Conservation (phyloP, 1,139 yeast species). For the Nematodospora anomalae region DNA sequence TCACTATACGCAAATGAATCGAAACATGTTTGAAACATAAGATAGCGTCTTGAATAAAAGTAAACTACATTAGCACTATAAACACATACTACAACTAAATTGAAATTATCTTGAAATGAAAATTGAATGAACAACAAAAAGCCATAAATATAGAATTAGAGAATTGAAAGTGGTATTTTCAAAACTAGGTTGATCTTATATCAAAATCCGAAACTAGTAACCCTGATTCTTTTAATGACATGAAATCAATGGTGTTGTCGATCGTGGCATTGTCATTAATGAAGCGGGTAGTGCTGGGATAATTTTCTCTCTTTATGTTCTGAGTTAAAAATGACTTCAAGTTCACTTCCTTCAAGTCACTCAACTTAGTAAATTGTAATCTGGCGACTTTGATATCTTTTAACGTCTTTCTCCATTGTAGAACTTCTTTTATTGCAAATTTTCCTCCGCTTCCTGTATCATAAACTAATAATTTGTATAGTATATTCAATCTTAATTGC, state of each 20-base stretch:
- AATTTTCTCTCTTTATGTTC: slow-evolving; percentile 27
- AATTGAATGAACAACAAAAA: too few species aligned
- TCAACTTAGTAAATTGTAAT: slow-evolving; percentile 24
- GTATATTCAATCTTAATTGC: slow-evolving; percentile 22
- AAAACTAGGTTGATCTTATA: too few species aligned
- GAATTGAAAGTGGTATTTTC: too few species aligned
- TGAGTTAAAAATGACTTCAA: slow-evolving; percentile 30
- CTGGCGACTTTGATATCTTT: slow-evolving; percentile 28
- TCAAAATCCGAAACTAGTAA: slow-evolving; percentile 20
- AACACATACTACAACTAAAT: too few species aligned
- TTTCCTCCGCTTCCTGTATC: slow-evolving; percentile 23
- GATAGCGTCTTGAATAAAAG: too few species aligned
- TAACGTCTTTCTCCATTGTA: slow-evolving; percentile 30
- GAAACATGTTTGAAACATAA: too few species aligned
- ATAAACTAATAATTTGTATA: slow-evolving; percentile 32
- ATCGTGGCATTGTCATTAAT: slow-evolving; percentile 4
- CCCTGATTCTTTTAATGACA: slow-evolving; percentile 19
- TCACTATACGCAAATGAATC: background rate
- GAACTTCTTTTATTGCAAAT: slow-evolving; percentile 34
- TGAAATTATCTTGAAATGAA: too few species aligned
- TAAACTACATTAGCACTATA: too few species aligned
- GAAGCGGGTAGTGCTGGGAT: slow-evolving; percentile 21
- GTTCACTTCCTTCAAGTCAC: slow-evolving; percentile 29
- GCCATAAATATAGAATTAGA: too few species aligned
- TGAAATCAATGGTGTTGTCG: slow-evolving; percentile 17